A percentile compares a stretch with the other conserved stretches of the same genome.
phyloP scores from a whole-genome alignment of 805 yeast genomes.

The Candida namnaoensis region DNA sequence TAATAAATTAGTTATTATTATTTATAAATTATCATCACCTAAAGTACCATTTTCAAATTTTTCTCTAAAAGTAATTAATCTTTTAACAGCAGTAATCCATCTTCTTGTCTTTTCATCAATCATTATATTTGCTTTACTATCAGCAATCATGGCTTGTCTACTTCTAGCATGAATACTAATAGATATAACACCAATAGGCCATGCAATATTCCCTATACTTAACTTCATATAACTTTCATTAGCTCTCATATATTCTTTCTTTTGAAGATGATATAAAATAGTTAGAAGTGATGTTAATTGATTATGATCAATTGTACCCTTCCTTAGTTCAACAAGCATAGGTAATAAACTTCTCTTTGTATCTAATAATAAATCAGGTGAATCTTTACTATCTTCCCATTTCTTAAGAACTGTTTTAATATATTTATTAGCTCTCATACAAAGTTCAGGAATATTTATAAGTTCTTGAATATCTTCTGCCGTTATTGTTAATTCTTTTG shows the following conservation, averaged over 20 bases:
- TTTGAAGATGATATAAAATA: conserved; percentile 53
- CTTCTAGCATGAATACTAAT: conserved; percentile 77
- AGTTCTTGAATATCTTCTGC: too few relatives aligned
- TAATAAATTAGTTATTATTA: too few relatives aligned
- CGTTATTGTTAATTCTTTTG: too few relatives aligned
- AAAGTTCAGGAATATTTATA: background rate
- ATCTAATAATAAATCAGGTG: conserved; percentile 26
- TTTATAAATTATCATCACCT: background rate
- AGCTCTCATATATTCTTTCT: conserved; percentile 39
- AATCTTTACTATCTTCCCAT: conserved; percentile 25
- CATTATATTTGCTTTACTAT: conserved; percentile 65
- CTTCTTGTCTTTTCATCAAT: conserved; percentile 63
- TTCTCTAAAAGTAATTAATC: conserved; percentile 50
- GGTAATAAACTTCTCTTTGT: conserved; percentile 44
- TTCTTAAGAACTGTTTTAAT: conserved; percentile 23
- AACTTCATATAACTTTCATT: conserved; percentile 64
- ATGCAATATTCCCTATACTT: conserved; percentile 81
- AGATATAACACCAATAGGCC: conserved; percentile 83
- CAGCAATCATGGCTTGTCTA: conserved; percentile 49
- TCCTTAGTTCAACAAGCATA: conserved; percentile 44
- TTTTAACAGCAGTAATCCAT: conserved; percentile 71
- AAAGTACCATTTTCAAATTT: background rate
- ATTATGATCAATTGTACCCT: conserved; percentile 26
- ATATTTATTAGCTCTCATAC: conserved; percentile 15
- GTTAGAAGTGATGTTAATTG: conserved; percentile 49